Base-by-base conservation (phyloP, 495 filamentous ascomycete genomes). In the Aspergillus incahuasiensis region DNA sequence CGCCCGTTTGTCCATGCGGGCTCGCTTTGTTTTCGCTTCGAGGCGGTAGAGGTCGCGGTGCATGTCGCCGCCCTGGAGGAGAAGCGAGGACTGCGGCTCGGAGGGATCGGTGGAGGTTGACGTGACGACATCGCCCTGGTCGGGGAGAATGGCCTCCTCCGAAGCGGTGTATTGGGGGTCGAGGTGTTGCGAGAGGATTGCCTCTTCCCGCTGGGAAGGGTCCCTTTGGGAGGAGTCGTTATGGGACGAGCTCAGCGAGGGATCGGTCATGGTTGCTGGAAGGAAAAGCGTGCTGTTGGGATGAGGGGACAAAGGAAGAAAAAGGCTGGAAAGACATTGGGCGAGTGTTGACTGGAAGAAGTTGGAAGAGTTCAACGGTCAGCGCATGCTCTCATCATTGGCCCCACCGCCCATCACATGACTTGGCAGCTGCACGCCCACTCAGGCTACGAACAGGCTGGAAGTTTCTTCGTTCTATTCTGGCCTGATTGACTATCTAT, bases 11-110 rank as follows among this genome's bases (percentile, higher is more conserved):
- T 79, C 77, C 39, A 72, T 62, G 46, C 68, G 72, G 16, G 64
- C 71, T 40, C 57, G 59, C 40, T 63, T 64, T 3, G 64, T 62
- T 43, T 75, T 75, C n/a, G 79, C 74, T 12, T 79, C 74, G 30
- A 83, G 75, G 57, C 79, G 81, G 74, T 86, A 88, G n/a, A 87
- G 75, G 58, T 85, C 82, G 20, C 84, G 78, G 65, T 86, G 84
- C 19, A 87, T 81, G 61, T 88, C 85, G 32, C 85, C 85, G 16
- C 84, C 85, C 60, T 84, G 84, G 1, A 88, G 73, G 48, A 66
- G 79, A 48, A 87, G 67, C 0, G 85, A 86, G 13, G 82, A 85
- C 55, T 84, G 79, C 28, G 74, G 63, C 9, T 65, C 59, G 6
- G 61, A 13, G 15, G 6, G 24, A 32, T 20, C 52, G 15, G 28